Evolutionary conservation across 2,329 filamentous ascomycete genomes (phyloP).

Genomic region (Knufia fluminis): DNA sequence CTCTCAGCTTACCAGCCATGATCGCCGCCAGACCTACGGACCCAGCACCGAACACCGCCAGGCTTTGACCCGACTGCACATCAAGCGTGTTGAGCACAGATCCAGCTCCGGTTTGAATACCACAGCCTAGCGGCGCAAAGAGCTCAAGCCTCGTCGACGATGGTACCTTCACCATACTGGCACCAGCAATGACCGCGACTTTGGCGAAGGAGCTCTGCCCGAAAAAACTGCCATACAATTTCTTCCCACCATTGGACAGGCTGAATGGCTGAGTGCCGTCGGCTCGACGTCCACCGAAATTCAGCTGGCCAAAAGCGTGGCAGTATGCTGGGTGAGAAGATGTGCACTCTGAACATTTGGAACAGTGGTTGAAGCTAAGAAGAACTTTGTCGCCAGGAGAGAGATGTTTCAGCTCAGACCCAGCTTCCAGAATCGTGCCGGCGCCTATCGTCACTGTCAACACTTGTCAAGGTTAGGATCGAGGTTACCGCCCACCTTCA

Average conservation of each 20-base stretch:
- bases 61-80: slow-evolving; percentile 13
- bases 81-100: slow-evolving; percentile 23
- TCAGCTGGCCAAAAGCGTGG: slow-evolving; percentile 10
- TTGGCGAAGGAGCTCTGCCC: slow-evolving; percentile 32
- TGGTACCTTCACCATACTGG: slow-evolving; percentile 23
- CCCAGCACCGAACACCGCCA: slow-evolving; percentile 26
- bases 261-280: background rate
- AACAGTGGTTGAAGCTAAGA: slow-evolving; percentile 21
- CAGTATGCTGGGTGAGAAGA: slow-evolving; percentile 20
- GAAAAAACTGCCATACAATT: slow-evolving; percentile 28
- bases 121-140: slow-evolving; percentile 27
- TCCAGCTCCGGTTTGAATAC: slow-evolving; percentile 27
- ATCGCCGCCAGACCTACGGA: slow-evolving; percentile 25
- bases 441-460: too few relatives aligned
- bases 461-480: too few relatives aligned
- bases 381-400: slow-evolving; percentile 19
- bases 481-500: too few relatives aligned
- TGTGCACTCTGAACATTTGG: slow-evolving; percentile 16
- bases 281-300: slow-evolving; percentile 17
- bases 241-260: slow-evolving; percentile 1
- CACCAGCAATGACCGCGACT: slow-evolving; percentile 25
- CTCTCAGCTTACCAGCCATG: slow-evolving; percentile 24
- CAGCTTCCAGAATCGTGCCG: slow-evolving; percentile 7
- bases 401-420: background rate
- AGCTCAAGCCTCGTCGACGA: slow-evolving; percentile 17